Evolutionary conservation across 2,329 filamentous ascomycete species (phyloP), one percentile per base, ranked within the genome.

Genomic region (Blumeria hordei): DNA sequence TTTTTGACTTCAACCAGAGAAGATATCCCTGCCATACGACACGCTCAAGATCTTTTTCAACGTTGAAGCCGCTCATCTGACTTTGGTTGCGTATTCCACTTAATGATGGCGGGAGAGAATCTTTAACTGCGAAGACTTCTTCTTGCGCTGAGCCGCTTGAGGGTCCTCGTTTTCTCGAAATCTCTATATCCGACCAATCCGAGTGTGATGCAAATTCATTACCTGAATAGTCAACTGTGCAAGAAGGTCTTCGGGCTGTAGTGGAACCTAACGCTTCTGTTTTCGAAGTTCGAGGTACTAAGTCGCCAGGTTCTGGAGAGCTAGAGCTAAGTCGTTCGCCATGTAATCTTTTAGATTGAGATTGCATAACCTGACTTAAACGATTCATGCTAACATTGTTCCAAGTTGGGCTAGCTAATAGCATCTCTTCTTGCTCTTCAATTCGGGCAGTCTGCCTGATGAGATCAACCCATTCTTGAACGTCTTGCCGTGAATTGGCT

Each of bases 21-120:
- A 96, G 77, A 74, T 87, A 88, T 54, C 90, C 88, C 65, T 96
- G 88, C 76, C 85, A 94, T 47, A 96, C 77, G n/a, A 96, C 83
- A 32, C 88, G 82, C 66, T 94, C 88, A 0, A 83, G 80, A 59
- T 92, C 86, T 55, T 74, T 71, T 55, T 82, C 74, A 9, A 55
- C 41, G 57, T 70, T 70, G 60, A 71, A 67, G 54, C 73, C 77
- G 61, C 80, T 83, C 54, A 75, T 67, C 62, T 85, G 81, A 65
- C 78, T 83, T 8, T 71, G 64, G 54, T 81, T 84, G 49, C 76
- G 73, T 53, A 67, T 66, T 41, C 64, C 67, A 11, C 70, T 57
- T 50, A 66, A 67, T 39, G 69, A 67, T 36, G 65, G 64, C 33
- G 56, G 53, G 55, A 60, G 59, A 8, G 63, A 60, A 53, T 67